Percentiles rank a stretch among this genome's conserved stretches.
These are phyloP conservation scores for Penicillium sp. DNA, from an alignment of 2,329 filamentous ascomycete genomes.

Conservation along the genomic window DNA sequence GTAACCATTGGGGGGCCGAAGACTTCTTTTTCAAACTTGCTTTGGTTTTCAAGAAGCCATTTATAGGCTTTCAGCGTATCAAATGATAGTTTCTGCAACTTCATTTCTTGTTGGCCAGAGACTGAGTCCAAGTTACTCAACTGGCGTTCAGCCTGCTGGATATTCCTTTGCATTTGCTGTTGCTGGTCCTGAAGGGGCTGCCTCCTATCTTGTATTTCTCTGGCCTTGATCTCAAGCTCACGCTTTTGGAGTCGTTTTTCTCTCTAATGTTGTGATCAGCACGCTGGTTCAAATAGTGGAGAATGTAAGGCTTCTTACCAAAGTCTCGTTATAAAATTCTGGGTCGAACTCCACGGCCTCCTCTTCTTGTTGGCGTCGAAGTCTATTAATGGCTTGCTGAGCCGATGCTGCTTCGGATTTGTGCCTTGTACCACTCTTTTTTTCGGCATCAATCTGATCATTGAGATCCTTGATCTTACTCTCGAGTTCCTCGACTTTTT, in stretches of 20 bases:
- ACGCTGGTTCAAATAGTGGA: background rate
- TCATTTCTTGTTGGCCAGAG: constrained; percentile 68
- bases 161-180: constrained; percentile 34
- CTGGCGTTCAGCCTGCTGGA: constrained; percentile 47
- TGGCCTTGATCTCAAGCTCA: constrained; percentile 42
- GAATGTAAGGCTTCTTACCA: constrained; percentile 53
- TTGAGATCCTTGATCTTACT: constrained; percentile 38
- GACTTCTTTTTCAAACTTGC: constrained; percentile 70
- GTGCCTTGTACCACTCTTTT: constrained; percentile 50
- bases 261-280: constrained; percentile 47
- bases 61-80: constrained; percentile 72
- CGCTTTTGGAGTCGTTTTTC: constrained; percentile 49
- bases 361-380: constrained; percentile 64
- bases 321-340: constrained; percentile 67
- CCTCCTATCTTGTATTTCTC: constrained; percentile 40
- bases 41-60: constrained; percentile 73
- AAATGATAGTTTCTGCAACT: constrained; percentile 58
- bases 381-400: constrained; percentile 58
- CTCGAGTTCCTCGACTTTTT: constrained; percentile 42
- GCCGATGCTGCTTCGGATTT: constrained; percentile 52
- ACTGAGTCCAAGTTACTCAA: constrained; percentile 67
- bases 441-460: constrained; percentile 51
- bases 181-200: constrained; percentile 35
- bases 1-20: constrained; percentile 77
- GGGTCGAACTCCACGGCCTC: constrained; percentile 66